Base-by-base conservation (phyloP, 2,329 filamentous ascomycete species). In the Aciculosporium take region DNA sequence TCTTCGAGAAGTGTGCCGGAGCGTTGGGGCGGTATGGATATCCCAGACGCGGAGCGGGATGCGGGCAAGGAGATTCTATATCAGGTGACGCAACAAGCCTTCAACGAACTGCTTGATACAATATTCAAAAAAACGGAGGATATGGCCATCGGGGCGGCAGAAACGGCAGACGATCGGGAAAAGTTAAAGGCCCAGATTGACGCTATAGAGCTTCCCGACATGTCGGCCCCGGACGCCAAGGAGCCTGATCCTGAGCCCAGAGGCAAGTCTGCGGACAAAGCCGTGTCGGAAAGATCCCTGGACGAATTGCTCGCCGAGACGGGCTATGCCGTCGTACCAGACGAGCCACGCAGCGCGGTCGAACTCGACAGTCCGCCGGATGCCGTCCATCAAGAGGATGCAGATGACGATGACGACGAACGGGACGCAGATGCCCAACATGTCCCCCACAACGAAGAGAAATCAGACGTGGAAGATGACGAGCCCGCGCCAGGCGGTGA, bases 1-100 rank as follows among this genome's bases (percentile, higher is more conserved):
- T 86, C 82, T 1, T 86, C 82, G 3, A 68, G 78, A 35, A 81
- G 75, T 53, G 69, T 82, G 7, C 76, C 81, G 10, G 81, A 88
- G 57, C 71, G 81, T 43, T 86, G 80, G 79, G 81, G 80, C 37
- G 81, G 81, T 15, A 80, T 84, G 58, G 82, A 86, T 40, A 79
- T 93, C 13, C 82, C 84, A 1, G 77, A 84, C 49, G 79, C 81
- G 1, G 87, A 94, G 57, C 74, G 73, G 45, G 87, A 94, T 56
- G 79, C 85, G 5, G 86, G 85, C 29, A 85, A 82, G 50, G 86
- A 96, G 55, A 82, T 95, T 4, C 66, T 96, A 1, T 95, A 94
- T 54, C 84, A 94, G 57, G 79, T 93, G 25, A 87, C 85, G 0
- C 87, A 95, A 58, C 83, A 94, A 59, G 60, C 86, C 0, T 85